Conservation (phyloP, 345 rosid species). For the Litchi chinensis region DNA sequence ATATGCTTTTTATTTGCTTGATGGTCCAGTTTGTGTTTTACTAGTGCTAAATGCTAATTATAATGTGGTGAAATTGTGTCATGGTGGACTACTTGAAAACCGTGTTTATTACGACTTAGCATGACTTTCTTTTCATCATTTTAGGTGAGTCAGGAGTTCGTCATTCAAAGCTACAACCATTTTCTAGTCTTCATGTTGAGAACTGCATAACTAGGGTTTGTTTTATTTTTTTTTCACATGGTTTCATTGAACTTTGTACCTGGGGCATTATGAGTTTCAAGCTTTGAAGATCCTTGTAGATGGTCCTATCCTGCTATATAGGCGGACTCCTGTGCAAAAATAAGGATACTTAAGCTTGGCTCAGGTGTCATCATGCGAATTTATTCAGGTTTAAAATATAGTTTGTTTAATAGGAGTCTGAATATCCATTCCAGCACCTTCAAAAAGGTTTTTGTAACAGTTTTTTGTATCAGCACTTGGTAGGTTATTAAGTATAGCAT, state of each 20-base stretch:
- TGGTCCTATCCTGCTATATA: neutral
- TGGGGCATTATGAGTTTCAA: neutral
- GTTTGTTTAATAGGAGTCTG: neutral
- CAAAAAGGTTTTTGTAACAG: neutral
- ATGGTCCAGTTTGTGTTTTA: neutral
- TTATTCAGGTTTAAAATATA: neutral
- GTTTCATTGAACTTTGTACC: neutral
- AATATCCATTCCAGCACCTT: neutral
- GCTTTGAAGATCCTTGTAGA: neutral
- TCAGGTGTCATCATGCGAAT: constrained; percentile 3
- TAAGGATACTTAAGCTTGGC: neutral
- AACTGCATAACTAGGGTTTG: neutral
- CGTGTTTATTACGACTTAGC: neutral
- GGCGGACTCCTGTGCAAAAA: neutral
- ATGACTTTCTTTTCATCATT: neutral
- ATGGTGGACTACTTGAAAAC: neutral
- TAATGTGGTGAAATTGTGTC: neutral
- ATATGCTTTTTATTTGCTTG: neutral
- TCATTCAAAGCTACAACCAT: neutral
- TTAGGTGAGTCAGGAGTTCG: neutral
- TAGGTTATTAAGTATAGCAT: neutral
- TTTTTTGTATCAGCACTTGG: neutral
- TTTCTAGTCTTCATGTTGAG: neutral
- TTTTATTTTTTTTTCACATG: neutral
- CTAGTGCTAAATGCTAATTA: neutral